phyloP scores from a whole-genome alignment of 768 basidiomycete genomes.

The Kwoniella sp. region DNA sequence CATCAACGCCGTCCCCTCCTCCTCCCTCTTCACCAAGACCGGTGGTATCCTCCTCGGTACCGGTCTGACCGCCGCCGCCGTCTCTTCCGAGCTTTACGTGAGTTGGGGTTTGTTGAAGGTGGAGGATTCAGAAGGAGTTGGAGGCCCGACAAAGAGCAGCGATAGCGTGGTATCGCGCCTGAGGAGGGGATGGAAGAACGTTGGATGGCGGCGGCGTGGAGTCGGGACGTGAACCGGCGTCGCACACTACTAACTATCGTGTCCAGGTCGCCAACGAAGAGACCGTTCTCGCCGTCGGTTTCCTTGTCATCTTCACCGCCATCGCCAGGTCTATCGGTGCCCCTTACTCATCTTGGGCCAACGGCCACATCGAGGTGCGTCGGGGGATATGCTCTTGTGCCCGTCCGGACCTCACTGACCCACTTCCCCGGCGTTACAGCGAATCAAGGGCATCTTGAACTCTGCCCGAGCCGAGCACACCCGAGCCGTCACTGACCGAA shows the following conservation, averaged over 20 bases:
- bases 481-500: constrained; percentile 85
- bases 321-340: constrained; percentile 65
- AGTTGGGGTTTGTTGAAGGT: constrained; percentile 11
- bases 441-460: constrained; percentile 76
- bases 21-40: constrained; percentile 83
- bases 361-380: constrained; percentile 66
- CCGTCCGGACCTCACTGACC: background rate
- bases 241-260: background rate
- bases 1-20: constrained; percentile 76
- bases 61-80: constrained; percentile 80
- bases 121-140: constrained; percentile 1
- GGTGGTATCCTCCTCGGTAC: constrained; percentile 87
- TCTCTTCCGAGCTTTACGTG: constrained; percentile 92
- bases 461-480: constrained; percentile 83
- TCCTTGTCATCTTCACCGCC: constrained; percentile 73
- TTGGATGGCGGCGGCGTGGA: background rate
- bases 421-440: constrained; percentile 36
- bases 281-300: constrained; percentile 78
- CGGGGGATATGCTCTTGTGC: background rate
- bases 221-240: too few species aligned
- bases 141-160: background rate
- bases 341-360: constrained; percentile 90
- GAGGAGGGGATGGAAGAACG: background rate
- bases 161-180: background rate
- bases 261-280: constrained; percentile 79